These are phyloP conservation scores for Diaporthe sp. DNA, from an alignment of 2,329 filamentous ascomycete genomes.

Conservation along the genomic window DNA sequence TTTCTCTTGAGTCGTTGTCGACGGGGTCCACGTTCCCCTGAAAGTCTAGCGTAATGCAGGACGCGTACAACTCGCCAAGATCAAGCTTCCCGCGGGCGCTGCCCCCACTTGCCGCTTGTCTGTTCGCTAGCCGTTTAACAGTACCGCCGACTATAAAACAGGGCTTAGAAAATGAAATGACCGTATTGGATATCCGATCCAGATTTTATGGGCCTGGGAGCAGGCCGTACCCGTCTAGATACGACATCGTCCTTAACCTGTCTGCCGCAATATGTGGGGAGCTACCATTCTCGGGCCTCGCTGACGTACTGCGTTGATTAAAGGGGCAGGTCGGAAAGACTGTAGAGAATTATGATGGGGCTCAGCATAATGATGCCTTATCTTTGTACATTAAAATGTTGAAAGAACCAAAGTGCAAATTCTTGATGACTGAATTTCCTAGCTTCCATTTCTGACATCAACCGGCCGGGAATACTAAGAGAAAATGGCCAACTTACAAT, in stretches of 20 bases:
- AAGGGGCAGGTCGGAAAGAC: background rate
- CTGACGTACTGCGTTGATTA: background rate
- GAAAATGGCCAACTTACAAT: constrained; percentile 6
- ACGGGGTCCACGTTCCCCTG: background rate
- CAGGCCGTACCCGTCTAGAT: background rate
- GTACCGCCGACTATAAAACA: background rate
- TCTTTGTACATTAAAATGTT: background rate
- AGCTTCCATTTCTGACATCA: background rate
- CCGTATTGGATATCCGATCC: background rate
- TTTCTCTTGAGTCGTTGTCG: background rate
- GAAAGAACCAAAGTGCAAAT: background rate
- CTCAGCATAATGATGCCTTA: background rate
- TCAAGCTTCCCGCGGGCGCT: background rate
- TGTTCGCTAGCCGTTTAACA: background rate
- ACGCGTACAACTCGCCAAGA: constrained; percentile 11
- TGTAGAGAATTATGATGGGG: background rate
- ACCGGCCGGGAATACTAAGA: background rate
- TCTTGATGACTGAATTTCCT: background rate
- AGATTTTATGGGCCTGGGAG: background rate
- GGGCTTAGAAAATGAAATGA: background rate
- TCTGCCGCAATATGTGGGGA: background rate
- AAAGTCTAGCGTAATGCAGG: constrained; percentile 7
- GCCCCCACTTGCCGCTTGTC: constrained; percentile 10
- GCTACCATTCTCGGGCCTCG: background rate
- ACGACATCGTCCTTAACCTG: background rate